A percentile compares a stretch with the other conserved stretches of the same genome.
phyloP scores from a whole-genome alignment of 140 eudicot genomes.

The Bidens hawaiensis region DNA sequence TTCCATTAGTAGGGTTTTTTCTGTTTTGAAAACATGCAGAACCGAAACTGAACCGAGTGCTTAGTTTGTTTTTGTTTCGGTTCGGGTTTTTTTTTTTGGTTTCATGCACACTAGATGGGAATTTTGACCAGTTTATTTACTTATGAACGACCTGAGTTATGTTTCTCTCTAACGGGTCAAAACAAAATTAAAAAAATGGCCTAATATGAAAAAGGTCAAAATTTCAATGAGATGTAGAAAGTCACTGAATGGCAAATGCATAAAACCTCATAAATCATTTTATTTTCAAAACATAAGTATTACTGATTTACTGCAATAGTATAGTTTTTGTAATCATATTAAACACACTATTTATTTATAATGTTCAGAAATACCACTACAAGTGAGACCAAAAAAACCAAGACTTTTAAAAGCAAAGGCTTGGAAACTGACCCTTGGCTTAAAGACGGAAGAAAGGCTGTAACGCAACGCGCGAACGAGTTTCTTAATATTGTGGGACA shows the following conservation, averaged over 20 bases:
- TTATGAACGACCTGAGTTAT: neutral
- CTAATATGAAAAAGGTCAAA: neutral
- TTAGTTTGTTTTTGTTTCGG: no score
- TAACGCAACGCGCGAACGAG: constrained; percentile 68
- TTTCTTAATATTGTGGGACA: constrained; percentile 52
- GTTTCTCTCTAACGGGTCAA: neutral
- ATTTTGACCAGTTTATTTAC: neutral
- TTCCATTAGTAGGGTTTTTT: no score
- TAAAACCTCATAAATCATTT: neutral
- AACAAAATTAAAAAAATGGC: neutral
- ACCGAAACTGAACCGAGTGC: no score
- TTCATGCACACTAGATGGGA: no score
- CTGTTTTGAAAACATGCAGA: no score
- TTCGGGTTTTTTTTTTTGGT: no score
- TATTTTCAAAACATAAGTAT: neutral
- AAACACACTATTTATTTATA: neutral
- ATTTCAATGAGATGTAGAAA: neutral
- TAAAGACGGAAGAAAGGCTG: constrained; percentile 79
- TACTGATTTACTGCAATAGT: neutral
- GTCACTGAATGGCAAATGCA: no score
- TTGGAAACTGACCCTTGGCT: constrained; percentile 64
- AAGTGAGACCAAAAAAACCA: constrained; percentile 32
- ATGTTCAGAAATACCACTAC: constrained; percentile 42
- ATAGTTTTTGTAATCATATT: neutral
- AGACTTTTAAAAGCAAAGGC: constrained; percentile 37